Conservation (phyloP, 805 yeast genomes). For the Metschnikowia sp. region DNA sequence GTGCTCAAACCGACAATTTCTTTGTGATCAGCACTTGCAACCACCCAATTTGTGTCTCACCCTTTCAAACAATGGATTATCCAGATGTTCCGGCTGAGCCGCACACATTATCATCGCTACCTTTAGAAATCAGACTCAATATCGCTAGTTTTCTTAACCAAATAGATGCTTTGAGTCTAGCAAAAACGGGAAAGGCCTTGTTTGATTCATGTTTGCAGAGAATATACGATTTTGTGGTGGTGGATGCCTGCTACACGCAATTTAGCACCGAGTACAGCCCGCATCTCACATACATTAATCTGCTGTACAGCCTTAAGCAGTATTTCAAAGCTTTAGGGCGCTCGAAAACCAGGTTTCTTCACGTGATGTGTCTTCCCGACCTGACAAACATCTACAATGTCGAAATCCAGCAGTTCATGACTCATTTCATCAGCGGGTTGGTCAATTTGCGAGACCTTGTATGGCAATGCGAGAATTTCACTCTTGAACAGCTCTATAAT, state of each 20-base stretch:
- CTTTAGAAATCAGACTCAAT: conserved; percentile 6
- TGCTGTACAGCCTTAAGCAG: conserved; percentile 37
- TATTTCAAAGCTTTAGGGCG: conserved; percentile 15
- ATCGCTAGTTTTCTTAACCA: conserved; percentile 6
- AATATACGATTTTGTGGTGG: conserved; percentile 38
- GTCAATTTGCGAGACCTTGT: conserved; percentile 25
- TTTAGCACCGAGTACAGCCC: conserved; percentile 25
- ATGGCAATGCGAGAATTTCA: conserved; percentile 33
- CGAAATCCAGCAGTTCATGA: conserved; percentile 25
- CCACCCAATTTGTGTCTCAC: no score
- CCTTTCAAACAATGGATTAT: no score
- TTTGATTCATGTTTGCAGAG: conserved; percentile 19
- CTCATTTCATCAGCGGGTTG: conserved; percentile 24
- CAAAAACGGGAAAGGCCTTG: conserved; percentile 5
- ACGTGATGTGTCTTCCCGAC: conserved; percentile 39
- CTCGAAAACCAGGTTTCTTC: conserved; percentile 22
- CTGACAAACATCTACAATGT: conserved; percentile 36
- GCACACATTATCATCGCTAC: conserved; percentile 5
- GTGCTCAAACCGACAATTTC: no score
- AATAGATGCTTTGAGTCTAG: conserved; percentile 9
- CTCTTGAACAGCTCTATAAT: conserved; percentile 24
- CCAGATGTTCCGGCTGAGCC: no score
- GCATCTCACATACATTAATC: conserved; percentile 32
- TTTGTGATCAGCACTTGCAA: no score
- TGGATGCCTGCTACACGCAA: conserved; percentile 36